Evolutionary conservation across 148 eudicot species (phyloP), one percentile per base, ranked within the genome.

Genomic region (Vaccinium macrocarpon): DNA sequence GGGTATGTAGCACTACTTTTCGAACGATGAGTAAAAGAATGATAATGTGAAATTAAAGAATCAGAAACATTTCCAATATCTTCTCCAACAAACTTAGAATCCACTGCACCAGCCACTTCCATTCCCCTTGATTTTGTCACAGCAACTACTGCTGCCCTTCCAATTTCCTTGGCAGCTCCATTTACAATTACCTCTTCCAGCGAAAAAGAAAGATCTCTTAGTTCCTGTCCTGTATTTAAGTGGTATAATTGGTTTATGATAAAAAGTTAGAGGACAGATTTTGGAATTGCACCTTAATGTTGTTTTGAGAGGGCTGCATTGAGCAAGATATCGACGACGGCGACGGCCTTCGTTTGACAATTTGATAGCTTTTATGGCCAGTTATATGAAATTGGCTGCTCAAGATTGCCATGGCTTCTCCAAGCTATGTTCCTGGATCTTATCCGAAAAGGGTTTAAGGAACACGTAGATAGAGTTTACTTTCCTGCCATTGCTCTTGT

Each of bases 61-160:
- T 5, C 25, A 62, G 77, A 8, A 32, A 91, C 98, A 89, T 88
- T 89, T 79, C 98, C 98, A 48, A 95, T 93, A 84, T 95, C 98
- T 89, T 95, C 91, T 79, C 98, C 98, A 8, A 93, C 85, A 83
- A 86, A 87, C 82, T 89, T 79, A 16, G 90, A 88, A 84, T 95
- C 98, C 35, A 95, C 94, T 15, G 98, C 98, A 82, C 98, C 98
- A 81, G 95, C 96, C 51, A 94, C 87, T 90, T 94, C 98, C 98
- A 95, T 94, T 81, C 98, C 98, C 88, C 98, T 91, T n/a, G 98
- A 96, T 82, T 72, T 90, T 51, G 95, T 94, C 21, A 95, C 96
- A 9, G 98, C 95, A 38, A 91, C 27, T 21, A 93, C 98, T 8
- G 98, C 96, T 50, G 98, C 98, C 84, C 90, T 90, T 66, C 98